These are phyloP conservation scores for Populus tremula DNA, from an alignment of 345 rosid species.

Conservation along the genomic window DNA sequence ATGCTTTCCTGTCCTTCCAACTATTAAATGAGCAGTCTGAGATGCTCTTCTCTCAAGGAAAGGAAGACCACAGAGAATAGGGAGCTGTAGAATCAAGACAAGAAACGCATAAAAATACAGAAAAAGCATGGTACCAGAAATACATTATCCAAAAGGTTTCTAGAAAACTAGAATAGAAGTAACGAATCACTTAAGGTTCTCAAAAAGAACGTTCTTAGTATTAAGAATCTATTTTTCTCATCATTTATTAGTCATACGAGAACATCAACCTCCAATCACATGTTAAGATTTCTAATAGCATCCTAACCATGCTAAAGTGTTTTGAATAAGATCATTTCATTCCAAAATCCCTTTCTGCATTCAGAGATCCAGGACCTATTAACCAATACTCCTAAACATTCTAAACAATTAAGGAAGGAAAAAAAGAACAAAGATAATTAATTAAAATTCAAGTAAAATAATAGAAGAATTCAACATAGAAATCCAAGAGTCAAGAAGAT, in stretches of 20 bases:
- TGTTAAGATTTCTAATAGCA: neutral
- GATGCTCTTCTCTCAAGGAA: slow-evolving; percentile 87
- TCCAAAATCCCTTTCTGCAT: neutral
- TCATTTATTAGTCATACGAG: neutral
- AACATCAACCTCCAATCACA: slow-evolving; percentile 1
- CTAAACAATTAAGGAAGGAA: neutral
- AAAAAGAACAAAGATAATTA: neutral
- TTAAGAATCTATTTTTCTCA: neutral
- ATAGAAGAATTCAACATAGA: neutral
- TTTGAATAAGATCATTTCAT: neutral
- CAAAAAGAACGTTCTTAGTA: neutral
- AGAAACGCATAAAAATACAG: neutral
- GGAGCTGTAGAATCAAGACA: slow-evolving; percentile 49
- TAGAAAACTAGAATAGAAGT: neutral
- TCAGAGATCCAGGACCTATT: neutral
- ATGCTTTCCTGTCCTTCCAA: slow-evolving; percentile 89
- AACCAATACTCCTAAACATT: neutral
- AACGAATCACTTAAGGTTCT: neutral
- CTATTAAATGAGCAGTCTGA: slow-evolving; percentile 80
- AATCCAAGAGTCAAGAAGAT: neutral
- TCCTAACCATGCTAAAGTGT: neutral
- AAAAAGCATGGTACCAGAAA: neutral
- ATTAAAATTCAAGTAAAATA: neutral
- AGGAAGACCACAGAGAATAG: slow-evolving; percentile 86
- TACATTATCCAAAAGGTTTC: neutral